These are phyloP conservation scores for Saccharomyces hybrid DNA, from an alignment of 1,139 yeast genomes.

Conservation along the genomic window DNA sequence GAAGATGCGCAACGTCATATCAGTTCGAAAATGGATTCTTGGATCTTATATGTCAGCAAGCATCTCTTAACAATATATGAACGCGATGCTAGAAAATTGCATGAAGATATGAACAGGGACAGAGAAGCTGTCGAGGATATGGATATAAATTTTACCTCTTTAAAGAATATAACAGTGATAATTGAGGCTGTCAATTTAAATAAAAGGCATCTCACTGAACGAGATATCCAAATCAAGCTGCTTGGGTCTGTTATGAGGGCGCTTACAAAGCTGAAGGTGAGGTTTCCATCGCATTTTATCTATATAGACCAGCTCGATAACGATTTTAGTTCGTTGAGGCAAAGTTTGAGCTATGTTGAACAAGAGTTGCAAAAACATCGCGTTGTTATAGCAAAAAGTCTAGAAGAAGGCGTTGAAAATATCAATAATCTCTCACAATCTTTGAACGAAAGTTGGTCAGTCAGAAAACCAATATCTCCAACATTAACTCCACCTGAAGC, in stretches of 20 bases:
- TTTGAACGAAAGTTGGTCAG: slow-evolving; percentile 41
- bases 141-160: not conserved
- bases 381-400: slow-evolving; percentile 38
- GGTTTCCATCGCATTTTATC: slow-evolving; percentile 51
- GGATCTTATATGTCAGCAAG: not conserved
- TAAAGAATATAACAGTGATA: not conserved
- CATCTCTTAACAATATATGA: not conserved
- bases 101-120: not conserved
- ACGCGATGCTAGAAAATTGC: not conserved
- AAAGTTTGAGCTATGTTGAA: slow-evolving; percentile 38
- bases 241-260: slow-evolving; percentile 9
- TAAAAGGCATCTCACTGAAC: not conserved
- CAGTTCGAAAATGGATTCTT: not conserved
- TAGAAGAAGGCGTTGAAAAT: slow-evolving; percentile 39
- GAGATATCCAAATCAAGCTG: not conserved
- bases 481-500: slow-evolving; percentile 45
- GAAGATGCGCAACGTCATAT: not conserved
- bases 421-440: slow-evolving; percentile 34
- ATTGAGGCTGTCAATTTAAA: not conserved
- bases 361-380: slow-evolving; percentile 38
- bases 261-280: slow-evolving; percentile 37
- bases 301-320: slow-evolving; percentile 57
- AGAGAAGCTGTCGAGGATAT: slow-evolving; percentile 8
- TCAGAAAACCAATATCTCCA: slow-evolving; percentile 44
- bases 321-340: slow-evolving; percentile 40